A percentile compares a stretch with the other conserved stretches of the same genome.
These are phyloP conservation scores for Termitomyces sp. DNA, from an alignment of 768 basidiomycete species.

Conservation along the genomic window DNA sequence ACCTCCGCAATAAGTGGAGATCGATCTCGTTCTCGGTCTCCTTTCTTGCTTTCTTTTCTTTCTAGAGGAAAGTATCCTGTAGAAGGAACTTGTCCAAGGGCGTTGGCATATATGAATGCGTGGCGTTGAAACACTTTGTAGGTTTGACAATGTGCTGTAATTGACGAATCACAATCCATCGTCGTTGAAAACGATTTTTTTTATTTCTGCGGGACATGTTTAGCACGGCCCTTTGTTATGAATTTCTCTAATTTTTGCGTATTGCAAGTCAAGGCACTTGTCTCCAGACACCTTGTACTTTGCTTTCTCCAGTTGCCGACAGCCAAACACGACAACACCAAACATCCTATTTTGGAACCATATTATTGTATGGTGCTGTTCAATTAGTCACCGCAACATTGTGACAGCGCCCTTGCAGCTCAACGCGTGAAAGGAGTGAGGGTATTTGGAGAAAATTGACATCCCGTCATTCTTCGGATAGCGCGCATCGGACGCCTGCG, in stretches of 20 bases:
- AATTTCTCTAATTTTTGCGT: not conserved
- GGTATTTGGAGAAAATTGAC: no score
- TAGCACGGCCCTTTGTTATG: not conserved
- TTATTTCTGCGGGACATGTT: not conserved
- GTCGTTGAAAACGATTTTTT: slow-evolving; percentile 8
- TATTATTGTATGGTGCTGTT: no score
- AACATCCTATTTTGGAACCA: no score
- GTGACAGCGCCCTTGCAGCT: no score
- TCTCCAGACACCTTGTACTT: no score
- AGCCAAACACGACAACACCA: no score
- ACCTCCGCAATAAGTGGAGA: slow-evolving; percentile 35
- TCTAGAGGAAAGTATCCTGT: not conserved
- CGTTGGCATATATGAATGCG: slow-evolving; percentile 8
- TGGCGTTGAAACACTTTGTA: slow-evolving; percentile 10
- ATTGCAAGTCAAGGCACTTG: no score
- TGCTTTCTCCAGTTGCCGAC: no score
- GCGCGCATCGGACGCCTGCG: no score
- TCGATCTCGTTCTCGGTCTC: not conserved
- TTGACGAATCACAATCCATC: slow-evolving; percentile 7
- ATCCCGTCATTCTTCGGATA: no score
- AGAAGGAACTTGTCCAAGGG: slow-evolving; percentile 13
- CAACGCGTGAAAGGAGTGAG: no score
- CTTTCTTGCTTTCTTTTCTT: not conserved
- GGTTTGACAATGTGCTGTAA: slow-evolving; percentile 10
- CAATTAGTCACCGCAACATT: no score